phyloP scores from a whole-genome alignment of 495 filamentous ascomycete genomes.

The Delitschia confertaspora region DNA sequence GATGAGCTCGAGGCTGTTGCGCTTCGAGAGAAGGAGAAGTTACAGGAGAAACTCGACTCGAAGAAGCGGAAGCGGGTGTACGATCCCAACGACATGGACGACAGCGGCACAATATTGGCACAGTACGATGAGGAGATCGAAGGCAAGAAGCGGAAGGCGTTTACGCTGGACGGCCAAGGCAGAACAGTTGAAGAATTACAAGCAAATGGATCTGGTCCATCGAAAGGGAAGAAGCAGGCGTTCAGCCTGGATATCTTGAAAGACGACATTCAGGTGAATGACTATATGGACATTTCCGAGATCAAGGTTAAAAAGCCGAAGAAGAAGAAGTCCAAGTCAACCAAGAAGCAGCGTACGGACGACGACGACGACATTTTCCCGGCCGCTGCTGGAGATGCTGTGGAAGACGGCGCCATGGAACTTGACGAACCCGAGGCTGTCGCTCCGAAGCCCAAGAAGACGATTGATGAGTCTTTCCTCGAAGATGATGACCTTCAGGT shows the following conservation, averaged over 20 bases:
- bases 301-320: slow-evolving; percentile 54
- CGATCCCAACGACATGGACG: slow-evolving; percentile 67
- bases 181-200: slow-evolving; percentile 55
- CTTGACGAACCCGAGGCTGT: slow-evolving; percentile 50
- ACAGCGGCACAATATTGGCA: slow-evolving; percentile 59
- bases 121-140: slow-evolving; percentile 96
- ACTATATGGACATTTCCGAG: slow-evolving; percentile 79
- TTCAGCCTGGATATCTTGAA: slow-evolving; percentile 67
- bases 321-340: slow-evolving; percentile 53
- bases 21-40: slow-evolving; percentile 65
- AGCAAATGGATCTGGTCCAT: slow-evolving; percentile 48
- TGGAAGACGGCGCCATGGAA: slow-evolving; percentile 59
- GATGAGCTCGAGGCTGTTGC: slow-evolving; percentile 86
- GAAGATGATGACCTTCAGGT: slow-evolving; percentile 93
- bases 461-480: slow-evolving; percentile 60
- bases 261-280: slow-evolving; percentile 62
- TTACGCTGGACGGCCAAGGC: slow-evolving; percentile 72
- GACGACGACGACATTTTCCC: slow-evolving; percentile 71
- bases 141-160: slow-evolving; percentile 81
- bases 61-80: slow-evolving; percentile 92
- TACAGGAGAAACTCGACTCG: slow-evolving; percentile 65
- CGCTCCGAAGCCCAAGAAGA: slow-evolving; percentile 39
- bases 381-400: slow-evolving; percentile 33
- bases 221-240: slow-evolving; percentile 54
- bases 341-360: slow-evolving; percentile 79